Conservation (phyloP, 768 basidiomycete genomes). For the Crucibulum laeve region DNA sequence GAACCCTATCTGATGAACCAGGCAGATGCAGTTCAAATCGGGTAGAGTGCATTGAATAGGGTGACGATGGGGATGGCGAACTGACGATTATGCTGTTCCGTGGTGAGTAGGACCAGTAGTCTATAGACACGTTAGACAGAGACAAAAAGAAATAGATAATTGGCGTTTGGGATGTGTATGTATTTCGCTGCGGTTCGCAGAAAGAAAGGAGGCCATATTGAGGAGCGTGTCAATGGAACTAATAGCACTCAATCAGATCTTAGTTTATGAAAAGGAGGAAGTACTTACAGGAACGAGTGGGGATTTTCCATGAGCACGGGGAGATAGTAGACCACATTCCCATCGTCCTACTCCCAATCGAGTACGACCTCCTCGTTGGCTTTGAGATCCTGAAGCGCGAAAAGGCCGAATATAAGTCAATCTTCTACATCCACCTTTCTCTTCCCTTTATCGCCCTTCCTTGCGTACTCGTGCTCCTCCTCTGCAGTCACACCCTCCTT, state of each 20-base stretch:
- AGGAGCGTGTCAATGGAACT: slow-evolving; percentile 13
- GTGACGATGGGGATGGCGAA: no score
- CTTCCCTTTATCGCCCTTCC: slow-evolving; percentile 12
- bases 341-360: slow-evolving; percentile 98
- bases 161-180: neutral
- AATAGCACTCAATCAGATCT: neutral
- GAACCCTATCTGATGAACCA: neutral
- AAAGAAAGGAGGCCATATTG: slow-evolving; percentile 5
- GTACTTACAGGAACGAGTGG: slow-evolving; percentile 52
- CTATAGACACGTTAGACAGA: no score
- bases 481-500: no score
- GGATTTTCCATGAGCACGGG: slow-evolving; percentile 63
- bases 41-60: no score
- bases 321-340: slow-evolving; percentile 74
- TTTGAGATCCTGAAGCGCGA: slow-evolving; percentile 70
- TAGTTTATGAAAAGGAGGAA: slow-evolving; percentile 10
- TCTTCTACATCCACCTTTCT: slow-evolving; percentile 18
- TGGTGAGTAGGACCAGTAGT: no score
- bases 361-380: slow-evolving; percentile 83
- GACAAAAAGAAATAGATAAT: no score
- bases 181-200: neutral
- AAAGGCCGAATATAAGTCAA: slow-evolving; percentile 70
- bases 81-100: no score
- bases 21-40: neutral
- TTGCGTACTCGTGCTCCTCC: no score